These are phyloP conservation scores for Trichosporon sp. DNA, from an alignment of 1,284 basidiomycete species.

Conservation along the genomic window DNA sequence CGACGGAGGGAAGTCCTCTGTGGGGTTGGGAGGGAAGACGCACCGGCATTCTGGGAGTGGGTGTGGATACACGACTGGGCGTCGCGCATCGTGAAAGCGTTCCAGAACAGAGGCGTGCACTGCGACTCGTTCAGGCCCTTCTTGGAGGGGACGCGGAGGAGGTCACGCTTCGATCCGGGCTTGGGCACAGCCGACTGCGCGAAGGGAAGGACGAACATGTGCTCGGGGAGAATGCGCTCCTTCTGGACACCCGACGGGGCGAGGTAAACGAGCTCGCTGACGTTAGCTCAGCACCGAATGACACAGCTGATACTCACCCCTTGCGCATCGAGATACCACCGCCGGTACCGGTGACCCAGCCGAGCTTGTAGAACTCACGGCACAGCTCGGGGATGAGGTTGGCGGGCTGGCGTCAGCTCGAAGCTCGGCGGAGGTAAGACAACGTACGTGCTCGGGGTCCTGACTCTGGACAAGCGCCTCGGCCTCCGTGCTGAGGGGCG, in stretches of 20 bases:
- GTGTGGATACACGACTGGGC: conserved; percentile 85
- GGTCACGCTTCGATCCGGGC: conserved; percentile 68
- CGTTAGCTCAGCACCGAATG: neutral
- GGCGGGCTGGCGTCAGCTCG: conserved; percentile 64
- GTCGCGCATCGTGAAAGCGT: conserved; percentile 74
- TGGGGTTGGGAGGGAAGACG: conserved; percentile 21
- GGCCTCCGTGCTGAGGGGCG: conserved; percentile 35
- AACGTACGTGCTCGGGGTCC: conserved; percentile 58
- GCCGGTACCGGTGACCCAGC: conserved; percentile 66
- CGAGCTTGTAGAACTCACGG: conserved; percentile 61
- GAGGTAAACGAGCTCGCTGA: conserved; percentile 75
- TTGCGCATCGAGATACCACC: conserved; percentile 69
- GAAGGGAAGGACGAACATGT: conserved; percentile 83
- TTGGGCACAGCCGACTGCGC: conserved; percentile 65
- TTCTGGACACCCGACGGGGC: conserved; percentile 87
- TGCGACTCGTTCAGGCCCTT: conserved; percentile 73
- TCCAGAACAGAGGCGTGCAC: conserved; percentile 88
- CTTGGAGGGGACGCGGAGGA: conserved; percentile 69
- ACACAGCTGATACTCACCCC: conserved; percentile 62
- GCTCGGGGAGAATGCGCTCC: conserved; percentile 73
- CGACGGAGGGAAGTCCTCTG: too few species aligned
- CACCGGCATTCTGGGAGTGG: conserved; percentile 74
- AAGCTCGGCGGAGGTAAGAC: too few species aligned
- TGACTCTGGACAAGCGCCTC: conserved; percentile 55
- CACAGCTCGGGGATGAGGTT: conserved; percentile 79